Base-by-base conservation (phyloP, 495 filamentous ascomycete genomes). In the Xylaria grammica region DNA sequence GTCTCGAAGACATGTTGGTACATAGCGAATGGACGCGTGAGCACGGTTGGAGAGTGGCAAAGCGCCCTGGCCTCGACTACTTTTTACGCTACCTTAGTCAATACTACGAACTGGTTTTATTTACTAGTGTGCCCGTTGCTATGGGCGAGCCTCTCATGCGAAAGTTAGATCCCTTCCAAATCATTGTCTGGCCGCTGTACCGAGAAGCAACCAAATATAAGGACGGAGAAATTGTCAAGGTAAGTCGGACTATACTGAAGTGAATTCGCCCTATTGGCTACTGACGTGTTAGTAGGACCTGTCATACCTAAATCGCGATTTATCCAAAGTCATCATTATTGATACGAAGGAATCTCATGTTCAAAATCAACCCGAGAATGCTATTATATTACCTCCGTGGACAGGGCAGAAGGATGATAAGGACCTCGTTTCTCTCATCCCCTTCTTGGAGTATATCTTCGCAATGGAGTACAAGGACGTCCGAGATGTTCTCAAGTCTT, bases 51-150 rank as follows among this genome's bases (percentile, higher is more conserved):
- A 87, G 94, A 62, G 86, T 94, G 67, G 95, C 95, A 45, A 99
- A 99, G 80, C 87, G 95, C 36, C 95, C 95, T 29, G 95, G 95
- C 44, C 84, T 97, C 49, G 95, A 99, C 79, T 99, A 99, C 81
- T 98, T 99, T 81, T 77, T 99, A 58, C 91, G 90, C 71, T 99
- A 99, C 74, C 83, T 99, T 42, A 93, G 89, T 77, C 92, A 97
- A 74, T 97, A 98, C 82, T 99, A 97, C 76, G 95, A 99, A 75
- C 83, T 99, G 24, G 96, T 97, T 40, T 85, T 99, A 49, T 99
- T 97, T 81, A 97, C 96, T 29, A 92, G 84, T 60, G 87, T 93
- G 17, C 91, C 93, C 4, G 90, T 86, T 67, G 86, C 86, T 72
- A 89, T 89, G 65, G 95, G 87, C 10, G 94, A 96, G 61, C 91